A percentile compares a stretch with the other conserved stretches of the same genome.
Conservation (phyloP, 2,329 filamentous ascomycete species). For the Chalara sp. region DNA sequence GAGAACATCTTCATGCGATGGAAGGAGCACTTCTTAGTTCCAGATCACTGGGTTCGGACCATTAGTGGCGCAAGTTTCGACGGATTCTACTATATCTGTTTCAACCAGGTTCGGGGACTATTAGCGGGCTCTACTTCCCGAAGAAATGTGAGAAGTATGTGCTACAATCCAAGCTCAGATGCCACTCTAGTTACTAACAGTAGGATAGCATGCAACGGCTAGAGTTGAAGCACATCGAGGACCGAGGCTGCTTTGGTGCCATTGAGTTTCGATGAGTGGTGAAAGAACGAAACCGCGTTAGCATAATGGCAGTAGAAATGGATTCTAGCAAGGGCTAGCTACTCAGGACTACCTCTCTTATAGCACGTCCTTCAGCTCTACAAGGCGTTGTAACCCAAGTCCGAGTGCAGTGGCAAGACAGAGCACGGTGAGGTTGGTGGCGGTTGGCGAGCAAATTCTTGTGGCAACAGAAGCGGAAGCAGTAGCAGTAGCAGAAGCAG, state of each 20-base stretch:
- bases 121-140: conserved; percentile 96
- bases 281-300: conserved; percentile 24
- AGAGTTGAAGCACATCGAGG: conserved; percentile 80
- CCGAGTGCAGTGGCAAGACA: too few relatives aligned
- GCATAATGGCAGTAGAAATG: neutral
- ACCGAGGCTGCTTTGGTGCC: conserved; percentile 75
- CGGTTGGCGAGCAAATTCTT: too few relatives aligned
- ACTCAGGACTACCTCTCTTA: too few relatives aligned
- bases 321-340: too few relatives aligned
- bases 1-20: conserved; percentile 98
- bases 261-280: conserved; percentile 82
- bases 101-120: conserved; percentile 80
- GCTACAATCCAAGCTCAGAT: neutral
- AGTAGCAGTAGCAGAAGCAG: too few relatives aligned
- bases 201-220: conserved; percentile 93
- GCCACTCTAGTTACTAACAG: conserved; percentile 9
- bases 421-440: too few relatives aligned
- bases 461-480: too few relatives aligned
- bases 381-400: too few relatives aligned
- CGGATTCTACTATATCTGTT: conserved; percentile 98
- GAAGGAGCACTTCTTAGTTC: conserved; percentile 97
- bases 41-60: conserved; percentile 84
- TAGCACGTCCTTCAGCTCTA: too few relatives aligned
- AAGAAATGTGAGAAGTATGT: conserved; percentile 95
- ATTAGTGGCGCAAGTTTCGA: conserved; percentile 96